Percentiles rank a stretch among this genome's conserved stretches.
phyloP scores from a whole-genome alignment of 192 early-diverging fungal species.

The Podila epicladia region DNA sequence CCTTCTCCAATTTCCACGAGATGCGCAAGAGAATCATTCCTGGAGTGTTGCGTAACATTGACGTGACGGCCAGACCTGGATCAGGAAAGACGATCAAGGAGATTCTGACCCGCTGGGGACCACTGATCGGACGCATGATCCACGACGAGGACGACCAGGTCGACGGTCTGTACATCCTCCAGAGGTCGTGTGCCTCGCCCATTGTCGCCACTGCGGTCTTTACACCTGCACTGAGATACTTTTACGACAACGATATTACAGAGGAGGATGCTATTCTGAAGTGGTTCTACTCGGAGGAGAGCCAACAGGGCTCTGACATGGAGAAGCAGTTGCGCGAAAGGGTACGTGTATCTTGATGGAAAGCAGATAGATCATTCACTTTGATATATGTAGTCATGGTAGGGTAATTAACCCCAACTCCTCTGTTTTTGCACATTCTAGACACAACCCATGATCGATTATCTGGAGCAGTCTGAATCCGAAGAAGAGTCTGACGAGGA shows the following conservation, averaged over 20 bases:
- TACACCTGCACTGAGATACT: conserved; percentile 62
- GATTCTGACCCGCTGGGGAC: conserved; percentile 73
- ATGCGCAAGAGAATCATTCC: conserved; percentile 81
- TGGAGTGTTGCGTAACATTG: conserved; percentile 69
- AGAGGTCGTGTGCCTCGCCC: conserved; percentile 25
- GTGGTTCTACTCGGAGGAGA: conserved; percentile 73
- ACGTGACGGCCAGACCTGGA: conserved; percentile 51
- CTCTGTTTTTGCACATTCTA: conserved; percentile 9
- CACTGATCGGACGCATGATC: conserved; percentile 73
- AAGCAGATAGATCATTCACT: neutral
- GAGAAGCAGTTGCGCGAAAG: conserved; percentile 63
- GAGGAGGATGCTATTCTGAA: conserved; percentile 82
- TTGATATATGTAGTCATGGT: neutral
- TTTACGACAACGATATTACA: conserved; percentile 85
- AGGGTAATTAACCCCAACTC: neutral
- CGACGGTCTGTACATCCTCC: conserved; percentile 65
- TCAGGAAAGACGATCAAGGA: conserved; percentile 36
- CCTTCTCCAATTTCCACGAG: conserved; percentile 83
- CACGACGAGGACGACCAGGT: conserved; percentile 78
- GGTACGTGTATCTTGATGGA: conserved; percentile 34
- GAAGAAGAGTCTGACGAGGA: conserved; percentile 28
- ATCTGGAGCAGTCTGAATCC: conserved; percentile 33
- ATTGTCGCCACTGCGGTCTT: conserved; percentile 59
- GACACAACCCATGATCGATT: conserved; percentile 36
- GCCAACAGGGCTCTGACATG: conserved; percentile 48